Evolutionary conservation across 805 yeast species (phyloP), one percentile per base, ranked within the genome.

Genomic region (Starmerella scarabaei): DNA sequence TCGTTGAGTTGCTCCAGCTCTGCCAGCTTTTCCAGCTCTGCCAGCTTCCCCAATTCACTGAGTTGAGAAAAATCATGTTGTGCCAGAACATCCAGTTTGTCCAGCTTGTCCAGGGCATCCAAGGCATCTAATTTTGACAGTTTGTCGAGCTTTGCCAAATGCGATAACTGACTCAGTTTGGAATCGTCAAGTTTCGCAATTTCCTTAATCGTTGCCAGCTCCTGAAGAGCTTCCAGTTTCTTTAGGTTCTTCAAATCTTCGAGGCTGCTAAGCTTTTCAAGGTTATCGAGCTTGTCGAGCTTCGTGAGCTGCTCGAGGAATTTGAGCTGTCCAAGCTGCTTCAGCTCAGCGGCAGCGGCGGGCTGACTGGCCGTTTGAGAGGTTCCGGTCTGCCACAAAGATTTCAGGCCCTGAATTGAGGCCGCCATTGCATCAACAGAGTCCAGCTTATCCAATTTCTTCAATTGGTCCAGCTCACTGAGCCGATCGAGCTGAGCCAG

Each of bases 401-500:
- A 20, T 32, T 32, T 32, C 16, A 32, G 17, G 6, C 20, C 33
- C 6, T 30, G 33, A 5, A 30, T 5, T 5, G 26, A 16, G 11
- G 24, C 5, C 18, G 20, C 18, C 4, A 21, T 20, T 15, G 4
- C 7, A 14, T 32, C 35, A 11, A 44, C 36, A 5, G 36, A 33
- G 21, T 41, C 48, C 8, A 48, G 41, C 15, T 16, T 26, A 21
- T 40, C 44, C 11, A 45, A 41, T 19, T 38, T 36, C 14, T 24
- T 29, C 30, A 45, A 30, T 23, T 47, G 33, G 12, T 38, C 38
- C 11, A 48, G 47, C 39, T 45, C 37, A 19, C 44, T 45, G 16
- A 53, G 51, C 34, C 45, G 42, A 11, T 53, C 55, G 19, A 52
- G 44, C 36, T 49, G 53, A 2, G 55, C 56, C 20, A 52, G 35